phyloP scores from a whole-genome alignment of 495 filamentous ascomycete genomes.

The Massariosphaeria phaeospora region DNA sequence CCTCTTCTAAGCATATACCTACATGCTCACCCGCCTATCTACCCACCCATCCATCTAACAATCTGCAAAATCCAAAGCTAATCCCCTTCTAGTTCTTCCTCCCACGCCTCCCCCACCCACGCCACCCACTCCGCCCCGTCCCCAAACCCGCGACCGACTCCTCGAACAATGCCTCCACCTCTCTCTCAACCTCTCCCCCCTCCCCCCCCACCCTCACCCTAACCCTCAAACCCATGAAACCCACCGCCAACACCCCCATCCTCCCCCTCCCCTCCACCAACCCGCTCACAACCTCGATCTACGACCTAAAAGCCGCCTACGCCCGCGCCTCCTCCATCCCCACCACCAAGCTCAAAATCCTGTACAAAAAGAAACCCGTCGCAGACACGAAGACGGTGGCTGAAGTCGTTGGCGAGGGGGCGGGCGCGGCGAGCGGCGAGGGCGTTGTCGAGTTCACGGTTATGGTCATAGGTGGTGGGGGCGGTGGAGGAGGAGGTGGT shows the following conservation, averaged over 20 bases:
- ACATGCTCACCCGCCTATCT: too few species aligned
- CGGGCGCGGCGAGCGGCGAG: slow-evolving; percentile 34
- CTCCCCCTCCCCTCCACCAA: slow-evolving; percentile 52
- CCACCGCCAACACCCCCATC: slow-evolving; percentile 65
- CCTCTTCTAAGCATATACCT: background rate
- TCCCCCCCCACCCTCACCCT: slow-evolving; percentile 47
- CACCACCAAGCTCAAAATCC: slow-evolving; percentile 70
- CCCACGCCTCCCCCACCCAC: slow-evolving; percentile 37
- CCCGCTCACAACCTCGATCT: slow-evolving; percentile 62
- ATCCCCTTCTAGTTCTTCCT: slow-evolving; percentile 46
- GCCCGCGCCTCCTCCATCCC: slow-evolving; percentile 46
- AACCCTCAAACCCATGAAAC: slow-evolving; percentile 62
- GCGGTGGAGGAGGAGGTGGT: too few species aligned
- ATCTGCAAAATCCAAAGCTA: too few species aligned
- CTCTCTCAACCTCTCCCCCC: slow-evolving; percentile 48
- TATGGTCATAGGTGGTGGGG: slow-evolving; percentile 69
- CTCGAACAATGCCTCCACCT: slow-evolving; percentile 44
- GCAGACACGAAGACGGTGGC: slow-evolving; percentile 61
- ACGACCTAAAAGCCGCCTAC: slow-evolving; percentile 66
- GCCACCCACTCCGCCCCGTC: slow-evolving; percentile 23
- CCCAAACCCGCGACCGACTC: slow-evolving; percentile 46
- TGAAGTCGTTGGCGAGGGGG: slow-evolving; percentile 49
- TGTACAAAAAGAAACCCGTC: slow-evolving; percentile 78
- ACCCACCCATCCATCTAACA: too few species aligned
- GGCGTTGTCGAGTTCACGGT: slow-evolving; percentile 61